Conservation (phyloP, 176 grass and related monocot species). For the Areca catechu region DNA sequence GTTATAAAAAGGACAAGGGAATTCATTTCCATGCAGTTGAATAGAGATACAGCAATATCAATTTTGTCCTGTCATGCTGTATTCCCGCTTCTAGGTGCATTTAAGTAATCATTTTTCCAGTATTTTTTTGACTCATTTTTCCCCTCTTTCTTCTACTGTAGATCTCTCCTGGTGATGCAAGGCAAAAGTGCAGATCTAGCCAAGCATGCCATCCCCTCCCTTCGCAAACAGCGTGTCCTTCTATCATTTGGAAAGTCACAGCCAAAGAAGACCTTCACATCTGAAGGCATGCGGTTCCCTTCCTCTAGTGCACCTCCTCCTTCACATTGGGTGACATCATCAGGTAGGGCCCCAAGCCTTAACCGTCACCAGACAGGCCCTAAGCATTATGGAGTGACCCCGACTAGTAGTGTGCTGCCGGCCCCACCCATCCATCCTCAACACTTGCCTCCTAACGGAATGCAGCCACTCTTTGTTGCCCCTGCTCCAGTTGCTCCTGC, state of each 20-base stretch:
- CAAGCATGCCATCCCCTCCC: conserved; percentile 55
- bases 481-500: conserved; percentile 28
- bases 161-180: conserved; percentile 56
- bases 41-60: too few relatives aligned
- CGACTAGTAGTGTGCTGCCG: conserved; percentile 8
- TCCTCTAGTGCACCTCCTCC: conserved; percentile 27
- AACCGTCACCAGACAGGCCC: conserved; percentile 25
- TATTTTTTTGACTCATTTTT: neutral
- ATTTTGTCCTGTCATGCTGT: too few relatives aligned
- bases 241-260: conserved; percentile 62
- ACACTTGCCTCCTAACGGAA: conserved; percentile 3
- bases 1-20: too few relatives aligned
- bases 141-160: conserved; percentile 13
- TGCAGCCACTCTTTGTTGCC: conserved; percentile 41
- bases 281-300: conserved; percentile 21
- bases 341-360: conserved; percentile 33
- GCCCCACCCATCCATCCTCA: neutral
- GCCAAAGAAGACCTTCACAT: conserved; percentile 31
- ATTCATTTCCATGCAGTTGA: too few relatives aligned
- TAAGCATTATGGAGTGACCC: conserved; percentile 37
- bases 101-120: too few relatives aligned
- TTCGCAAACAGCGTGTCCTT: conserved; percentile 41
- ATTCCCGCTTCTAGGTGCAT: too few relatives aligned
- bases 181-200: conserved; percentile 56
- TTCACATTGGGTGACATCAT: conserved; percentile 37